Base-by-base conservation (phyloP, 1,139 yeast species). In the Blastobotrys proliferans region DNA sequence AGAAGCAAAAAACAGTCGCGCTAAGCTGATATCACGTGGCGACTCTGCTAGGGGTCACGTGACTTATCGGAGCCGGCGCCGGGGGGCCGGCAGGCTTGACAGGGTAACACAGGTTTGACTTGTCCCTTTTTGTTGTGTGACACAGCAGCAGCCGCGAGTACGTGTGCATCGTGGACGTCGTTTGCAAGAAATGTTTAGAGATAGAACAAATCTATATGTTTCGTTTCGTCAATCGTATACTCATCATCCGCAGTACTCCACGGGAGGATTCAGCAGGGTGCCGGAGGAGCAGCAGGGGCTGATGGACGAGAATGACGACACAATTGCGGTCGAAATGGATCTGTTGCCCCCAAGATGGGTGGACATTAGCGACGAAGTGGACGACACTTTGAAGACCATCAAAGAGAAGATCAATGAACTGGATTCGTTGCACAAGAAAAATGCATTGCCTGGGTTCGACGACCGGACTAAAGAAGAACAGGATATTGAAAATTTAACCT, bases 391-490 rank as follows among this genome's bases (percentile, higher is more conserved):
- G 34, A 61, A 52, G 1, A 68, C 68, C 17, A 73, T 83, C 43
- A 72, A 74, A 45, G 51, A 56, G 32, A 67, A 79, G 55, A 73
- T 81, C 50, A 69, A 71, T 48, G 76, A 73, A 47, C 70, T 92
- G 54, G 81, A 79, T 44, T 72, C 75, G 27, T 63, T 87, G 38
- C 94, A 94, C 61, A 82, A 84, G 60, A 83, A 82, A 63, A 83
- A 90, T 52, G 72, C 92, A 22, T 74, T 92, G 38, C 95, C 96
- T 2, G 92, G 92, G 31, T 85, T 88, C 57, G 81, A 76, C 51
- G 97, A 90, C 60, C 74, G 85, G 50, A 73, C 79, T 2, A 71
- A 72, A 18, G 80, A 79, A 51, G 83, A 82, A 53, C 86, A 82
- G 51, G 76, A 73, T 47, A 87, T 94, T 50, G 97, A 90, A 59